Conservation (phyloP, 1,284 basidiomycete genomes). For the Ustilago trichophora region DNA sequence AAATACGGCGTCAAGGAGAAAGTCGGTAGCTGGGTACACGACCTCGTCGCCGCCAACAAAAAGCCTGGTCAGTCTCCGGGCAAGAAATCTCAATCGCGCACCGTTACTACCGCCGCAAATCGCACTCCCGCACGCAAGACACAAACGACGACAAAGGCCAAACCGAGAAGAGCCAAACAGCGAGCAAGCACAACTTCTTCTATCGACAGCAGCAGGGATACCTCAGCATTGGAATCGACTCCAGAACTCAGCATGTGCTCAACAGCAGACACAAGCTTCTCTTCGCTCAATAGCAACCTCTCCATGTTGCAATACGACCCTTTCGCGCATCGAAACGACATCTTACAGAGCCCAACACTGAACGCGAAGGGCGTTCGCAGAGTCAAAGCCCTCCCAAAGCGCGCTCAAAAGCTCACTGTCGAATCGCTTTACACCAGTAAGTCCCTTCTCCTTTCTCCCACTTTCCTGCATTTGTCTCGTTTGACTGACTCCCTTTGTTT, state of each 20-base stretch:
- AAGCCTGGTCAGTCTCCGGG: slow-evolving; percentile 6
- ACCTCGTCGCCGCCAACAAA: slow-evolving; percentile 36
- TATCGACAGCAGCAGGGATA: background rate
- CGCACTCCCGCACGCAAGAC: slow-evolving; percentile 22
- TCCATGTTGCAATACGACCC: slow-evolving; percentile 26
- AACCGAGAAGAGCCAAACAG: slow-evolving; percentile 12
- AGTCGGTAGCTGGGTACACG: slow-evolving; percentile 51
- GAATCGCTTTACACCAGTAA: slow-evolving; percentile 12
- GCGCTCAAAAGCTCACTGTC: slow-evolving; percentile 3
- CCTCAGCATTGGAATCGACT: slow-evolving; percentile 12
- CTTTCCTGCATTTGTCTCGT: background rate
- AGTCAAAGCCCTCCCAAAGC: slow-evolving; percentile 28
- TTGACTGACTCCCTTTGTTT: background rate
- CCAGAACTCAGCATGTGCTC: slow-evolving; percentile 41
- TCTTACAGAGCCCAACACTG: slow-evolving; percentile 19
- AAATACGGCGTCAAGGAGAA: slow-evolving; percentile 52
- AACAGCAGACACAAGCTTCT: slow-evolving; percentile 29
- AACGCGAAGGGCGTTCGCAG: slow-evolving; percentile 11
- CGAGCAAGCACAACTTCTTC: slow-evolving; percentile 17
- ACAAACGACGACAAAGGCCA: background rate
- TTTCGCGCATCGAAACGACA: slow-evolving; percentile 1
- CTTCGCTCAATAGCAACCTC: slow-evolving; percentile 12
- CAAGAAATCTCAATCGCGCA: slow-evolving; percentile 6
- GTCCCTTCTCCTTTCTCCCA: background rate
- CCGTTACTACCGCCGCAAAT: slow-evolving; percentile 24